A percentile compares a stretch with the other conserved stretches of the same genome.
phyloP scores from a whole-genome alignment of 2,329 filamentous ascomycete genomes.

The Alternaria solani region DNA sequence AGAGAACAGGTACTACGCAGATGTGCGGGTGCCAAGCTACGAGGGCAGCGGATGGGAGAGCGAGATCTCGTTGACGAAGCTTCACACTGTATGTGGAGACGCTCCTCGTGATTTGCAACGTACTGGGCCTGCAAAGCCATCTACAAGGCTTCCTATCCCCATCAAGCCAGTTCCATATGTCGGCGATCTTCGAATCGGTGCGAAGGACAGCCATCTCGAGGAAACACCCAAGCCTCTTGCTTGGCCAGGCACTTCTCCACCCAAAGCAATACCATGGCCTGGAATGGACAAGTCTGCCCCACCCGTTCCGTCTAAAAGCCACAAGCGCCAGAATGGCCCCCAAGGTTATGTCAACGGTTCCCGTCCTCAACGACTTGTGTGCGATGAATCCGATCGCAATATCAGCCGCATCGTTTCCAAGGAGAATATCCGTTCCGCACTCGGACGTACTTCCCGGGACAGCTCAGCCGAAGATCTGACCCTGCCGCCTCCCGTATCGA shows the following conservation, averaged over 20 bases:
- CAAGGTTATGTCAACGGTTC: not conserved
- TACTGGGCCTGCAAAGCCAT: conserved; percentile 5
- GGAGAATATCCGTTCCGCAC: conserved; percentile 43
- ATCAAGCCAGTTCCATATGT: conserved; percentile 25
- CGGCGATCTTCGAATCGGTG: conserved; percentile 18
- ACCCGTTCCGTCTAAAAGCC: conserved; percentile 33
- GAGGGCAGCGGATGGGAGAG: conserved; percentile 33
- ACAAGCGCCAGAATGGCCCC: conserved; percentile 15
- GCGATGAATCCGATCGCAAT: conserved; percentile 10
- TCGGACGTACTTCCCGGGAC: conserved; percentile 28
- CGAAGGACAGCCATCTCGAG: conserved; percentile 8
- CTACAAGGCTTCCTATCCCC: conserved; percentile 30
- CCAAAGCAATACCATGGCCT: conserved; percentile 14
- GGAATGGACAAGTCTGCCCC: conserved; percentile 19
- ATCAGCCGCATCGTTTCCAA: conserved; percentile 41
- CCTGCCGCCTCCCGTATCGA: conserved; percentile 8
- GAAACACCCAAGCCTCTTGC: not conserved
- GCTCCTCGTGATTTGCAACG: not conserved
- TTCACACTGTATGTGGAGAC: conserved; percentile 14
- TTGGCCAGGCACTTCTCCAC: conserved; percentile 16
- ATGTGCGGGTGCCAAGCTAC: conserved; percentile 33
- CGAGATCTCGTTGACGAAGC: conserved; percentile 29
- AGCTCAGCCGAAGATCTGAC: conserved; percentile 28
- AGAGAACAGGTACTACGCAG: conserved; percentile 3
- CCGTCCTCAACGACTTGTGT: conserved; percentile 7